Base-by-base conservation (phyloP, 2,329 filamentous ascomycete species). In the Emmonsia crescens region DNA sequence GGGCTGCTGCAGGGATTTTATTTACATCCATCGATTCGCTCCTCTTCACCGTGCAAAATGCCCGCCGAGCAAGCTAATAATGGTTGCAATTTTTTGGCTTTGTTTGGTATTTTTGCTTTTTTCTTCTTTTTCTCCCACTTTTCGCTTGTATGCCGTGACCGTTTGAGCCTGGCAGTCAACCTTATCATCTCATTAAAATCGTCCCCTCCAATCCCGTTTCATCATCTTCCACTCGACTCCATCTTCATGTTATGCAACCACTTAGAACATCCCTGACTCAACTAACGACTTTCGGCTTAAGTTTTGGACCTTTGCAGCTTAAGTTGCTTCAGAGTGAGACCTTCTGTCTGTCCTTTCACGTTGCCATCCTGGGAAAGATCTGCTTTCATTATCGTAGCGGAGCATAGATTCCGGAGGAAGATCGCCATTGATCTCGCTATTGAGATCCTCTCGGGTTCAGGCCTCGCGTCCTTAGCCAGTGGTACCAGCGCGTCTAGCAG, bases 141-240 rank as follows among this genome's bases (percentile, higher is more conserved):
- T 21, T 29, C 51, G 8, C 31, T n/a, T n/a, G n/a, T 10, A 9
- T 52, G 49, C 29, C 21, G 40, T 29, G 33, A 36, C 8, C 52
- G 52, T 40, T 57, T 57, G 56, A 57, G 56, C 56, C 56, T 57
- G 56, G 16, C 56, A 46, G 56, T 57, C 56, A 57, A 57, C 56
- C 56, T 57, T 57, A 46, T 40, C 56, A 57, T 48, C 8, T 40
- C 42, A 57, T 57, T 33, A 27, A 21, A 44, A 10, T 46, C 19
- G 5, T 12, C 9, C 40, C 33, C 3, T 57, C 55, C 55, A 57
- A 57, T 57, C 24, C 40, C 16, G 36, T 10, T 27, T 12, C 27
- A 16, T 5, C 21, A 42, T 44, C 36, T 21, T 3, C n/a, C 31
- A 40, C 16, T 40, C 36, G 16, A 9, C 36, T 14, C 38, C 12